Conservation (phyloP, 2,329 filamentous ascomycete species). For the Aspergillus pseudoviridinutans region DNA sequence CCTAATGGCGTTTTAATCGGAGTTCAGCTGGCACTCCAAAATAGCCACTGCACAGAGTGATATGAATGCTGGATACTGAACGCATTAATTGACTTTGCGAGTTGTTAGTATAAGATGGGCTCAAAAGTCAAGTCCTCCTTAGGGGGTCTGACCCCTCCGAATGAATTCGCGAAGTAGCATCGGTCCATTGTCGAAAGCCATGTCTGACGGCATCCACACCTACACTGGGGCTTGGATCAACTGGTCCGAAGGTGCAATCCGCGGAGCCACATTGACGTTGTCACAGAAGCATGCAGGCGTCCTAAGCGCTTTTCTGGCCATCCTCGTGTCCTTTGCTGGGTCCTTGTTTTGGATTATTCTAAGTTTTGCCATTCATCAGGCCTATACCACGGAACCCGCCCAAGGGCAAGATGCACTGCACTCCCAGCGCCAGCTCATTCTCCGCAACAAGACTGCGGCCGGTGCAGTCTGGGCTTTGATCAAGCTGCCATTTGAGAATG, state of each 20-base stretch:
- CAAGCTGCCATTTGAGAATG: background rate
- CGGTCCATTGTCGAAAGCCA: background rate
- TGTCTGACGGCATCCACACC: conserved; percentile 4
- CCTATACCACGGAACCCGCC: conserved; percentile 4
- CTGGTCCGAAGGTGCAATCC: conserved; percentile 18
- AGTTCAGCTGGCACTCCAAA: no score
- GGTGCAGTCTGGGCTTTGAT: conserved; percentile 2
- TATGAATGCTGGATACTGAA: no score
- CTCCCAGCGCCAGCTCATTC: conserved; percentile 30
- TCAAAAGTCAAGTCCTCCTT: no score
- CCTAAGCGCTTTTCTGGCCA: conserved; percentile 24
- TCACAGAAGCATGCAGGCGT: conserved; percentile 15
- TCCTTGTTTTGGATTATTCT: conserved; percentile 27
- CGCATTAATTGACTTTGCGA: no score
- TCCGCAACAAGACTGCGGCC: conserved; percentile 21
- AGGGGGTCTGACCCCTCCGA: no score
- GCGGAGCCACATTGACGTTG: conserved; percentile 25
- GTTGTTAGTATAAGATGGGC: no score
- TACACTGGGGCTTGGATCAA: conserved; percentile 25
- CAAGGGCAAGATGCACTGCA: conserved; percentile 26
- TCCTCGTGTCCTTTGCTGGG: conserved; percentile 21
- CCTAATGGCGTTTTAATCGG: no score
- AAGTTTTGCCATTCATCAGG: conserved; percentile 25
- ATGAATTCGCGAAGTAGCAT: no score
- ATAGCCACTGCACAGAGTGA: no score